phyloP scores from a whole-genome alignment of 768 basidiomycete genomes.

The Russula ochroleuca region DNA sequence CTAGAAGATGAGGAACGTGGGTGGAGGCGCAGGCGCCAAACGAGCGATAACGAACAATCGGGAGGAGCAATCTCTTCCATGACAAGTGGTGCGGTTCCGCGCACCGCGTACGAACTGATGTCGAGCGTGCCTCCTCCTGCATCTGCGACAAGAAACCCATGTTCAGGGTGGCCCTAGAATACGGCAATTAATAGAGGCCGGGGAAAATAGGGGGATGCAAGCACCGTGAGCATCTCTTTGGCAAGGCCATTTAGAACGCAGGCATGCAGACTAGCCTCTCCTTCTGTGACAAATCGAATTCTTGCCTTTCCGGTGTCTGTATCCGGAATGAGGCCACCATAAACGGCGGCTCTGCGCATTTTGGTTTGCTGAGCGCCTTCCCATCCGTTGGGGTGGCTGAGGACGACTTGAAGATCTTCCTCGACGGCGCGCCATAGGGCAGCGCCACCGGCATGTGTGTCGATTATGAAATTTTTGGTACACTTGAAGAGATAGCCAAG shows the following conservation, averaged over 20 bases:
- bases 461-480: constrained; percentile 69
- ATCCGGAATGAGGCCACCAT: constrained; percentile 69
- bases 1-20: constrained; percentile 34
- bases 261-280: constrained; percentile 78
- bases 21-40: background rate
- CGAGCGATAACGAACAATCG: constrained; percentile 51
- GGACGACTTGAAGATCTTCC: constrained; percentile 63
- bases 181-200: constrained; percentile 2
- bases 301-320: constrained; percentile 67
- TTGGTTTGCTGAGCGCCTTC: constrained; percentile 73
- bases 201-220: constrained; percentile 26
- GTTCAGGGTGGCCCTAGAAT: constrained; percentile 62
- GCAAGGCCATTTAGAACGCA: constrained; percentile 76
- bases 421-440: constrained; percentile 69
- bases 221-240: constrained; percentile 68
- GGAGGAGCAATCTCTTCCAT: constrained; percentile 83
- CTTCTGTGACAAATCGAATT: constrained; percentile 78
- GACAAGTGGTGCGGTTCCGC: constrained; percentile 60
- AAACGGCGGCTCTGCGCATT: constrained; percentile 70
- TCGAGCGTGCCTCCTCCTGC: constrained; percentile 80
- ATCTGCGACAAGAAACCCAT: constrained; percentile 76
- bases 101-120: constrained; percentile 75
- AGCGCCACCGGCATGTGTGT: constrained; percentile 77
- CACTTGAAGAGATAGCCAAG: constrained; percentile 69
- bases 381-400: constrained; percentile 82